Evolutionary conservation across 331 rosid genomes (phyloP), one percentile per base, ranked within the genome.

Genomic region (Quercus phellos): DNA sequence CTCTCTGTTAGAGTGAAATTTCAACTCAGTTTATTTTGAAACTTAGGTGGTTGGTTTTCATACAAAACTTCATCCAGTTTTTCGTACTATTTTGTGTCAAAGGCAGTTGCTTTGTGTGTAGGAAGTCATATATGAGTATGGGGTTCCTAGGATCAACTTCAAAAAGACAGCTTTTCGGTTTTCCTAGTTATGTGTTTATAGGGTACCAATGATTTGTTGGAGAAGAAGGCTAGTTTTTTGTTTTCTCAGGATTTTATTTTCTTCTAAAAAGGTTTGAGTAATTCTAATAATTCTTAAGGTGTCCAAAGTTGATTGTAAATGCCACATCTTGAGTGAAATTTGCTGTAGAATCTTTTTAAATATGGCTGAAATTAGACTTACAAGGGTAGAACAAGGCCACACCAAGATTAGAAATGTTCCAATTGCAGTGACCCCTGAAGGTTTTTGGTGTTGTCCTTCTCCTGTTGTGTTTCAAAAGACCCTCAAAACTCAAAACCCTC

Each of bases 371-470:
- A 84, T 90, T 77, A 90, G 88, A 83, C 73, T 87, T 74, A 76
- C 80, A 67, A 84, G 90, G 69, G 86, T 88, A 78, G 92, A 93
- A 77, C 91, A 88, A 88, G 90, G 91, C 74, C 96, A 84, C 73
- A 84, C 96, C 74, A 91, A 86, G 96, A 84, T 91, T 72, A 89
- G 83, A 84, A 94, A 71, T 88, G 98, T 94, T 72, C 98, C 98
- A 56, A 89, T 94, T 77, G 98, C 94, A 38, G 97, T 91, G 32
- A 94, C 97, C 64, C 98, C 97, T 10, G 98, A 94, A 88, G 97
- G 97, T 32, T 91, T 94, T 69, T 91, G 98, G 97, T 91, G 97
- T 69, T 94, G 97, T 68, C 98, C 98, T 83, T 89, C 97, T 29
- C 98, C 97, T 78, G 94, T 92, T 70, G 97, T 81, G 82, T 94